phyloP scores from a whole-genome alignment of 257 asterid species.

The Gynochthodes officinalis region DNA sequence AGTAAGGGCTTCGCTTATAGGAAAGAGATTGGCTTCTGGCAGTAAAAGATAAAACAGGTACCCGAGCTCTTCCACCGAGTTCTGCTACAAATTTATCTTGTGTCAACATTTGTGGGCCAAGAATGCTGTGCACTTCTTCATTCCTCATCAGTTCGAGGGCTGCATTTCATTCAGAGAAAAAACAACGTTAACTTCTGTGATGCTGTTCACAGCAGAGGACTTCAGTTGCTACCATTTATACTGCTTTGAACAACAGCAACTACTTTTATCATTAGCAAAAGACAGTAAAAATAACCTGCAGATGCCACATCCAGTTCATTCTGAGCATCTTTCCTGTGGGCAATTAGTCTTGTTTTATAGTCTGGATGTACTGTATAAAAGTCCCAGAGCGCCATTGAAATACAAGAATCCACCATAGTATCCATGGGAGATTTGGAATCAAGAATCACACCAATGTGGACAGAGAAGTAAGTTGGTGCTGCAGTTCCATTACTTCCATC shows the following conservation, averaged over 20 bases:
- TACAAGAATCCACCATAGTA: slow-evolving; percentile 47
- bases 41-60: slow-evolving; percentile 42
- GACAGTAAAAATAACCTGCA: slow-evolving; percentile 34
- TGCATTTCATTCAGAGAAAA: slow-evolving; percentile 21
- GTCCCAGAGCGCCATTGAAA: slow-evolving; percentile 46
- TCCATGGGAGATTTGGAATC: slow-evolving; percentile 41
- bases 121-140: slow-evolving; percentile 52
- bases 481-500: neutral
- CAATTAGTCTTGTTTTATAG: slow-evolving; percentile 35
- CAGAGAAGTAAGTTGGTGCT: neutral
- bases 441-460: slow-evolving; percentile 47
- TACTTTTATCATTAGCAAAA: neutral
- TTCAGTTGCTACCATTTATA: too few relatives aligned
- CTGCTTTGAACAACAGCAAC: neutral
- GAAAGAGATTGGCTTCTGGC: slow-evolving; percentile 33
- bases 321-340: slow-evolving; percentile 32
- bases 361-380: slow-evolving; percentile 36
- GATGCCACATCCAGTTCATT: slow-evolving; percentile 34
- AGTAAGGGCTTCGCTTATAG: slow-evolving; percentile 25
- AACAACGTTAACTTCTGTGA: too few relatives aligned
- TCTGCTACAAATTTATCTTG: slow-evolving; percentile 41
- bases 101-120: slow-evolving; percentile 35
- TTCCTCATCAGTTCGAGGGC: slow-evolving; percentile 44
- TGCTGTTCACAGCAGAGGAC: too few relatives aligned
- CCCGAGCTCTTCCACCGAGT: slow-evolving; percentile 40